Evolutionary conservation across 2,329 filamentous ascomycete species (phyloP).

Genomic region (Berkeleyomyces rouxiae): DNA sequence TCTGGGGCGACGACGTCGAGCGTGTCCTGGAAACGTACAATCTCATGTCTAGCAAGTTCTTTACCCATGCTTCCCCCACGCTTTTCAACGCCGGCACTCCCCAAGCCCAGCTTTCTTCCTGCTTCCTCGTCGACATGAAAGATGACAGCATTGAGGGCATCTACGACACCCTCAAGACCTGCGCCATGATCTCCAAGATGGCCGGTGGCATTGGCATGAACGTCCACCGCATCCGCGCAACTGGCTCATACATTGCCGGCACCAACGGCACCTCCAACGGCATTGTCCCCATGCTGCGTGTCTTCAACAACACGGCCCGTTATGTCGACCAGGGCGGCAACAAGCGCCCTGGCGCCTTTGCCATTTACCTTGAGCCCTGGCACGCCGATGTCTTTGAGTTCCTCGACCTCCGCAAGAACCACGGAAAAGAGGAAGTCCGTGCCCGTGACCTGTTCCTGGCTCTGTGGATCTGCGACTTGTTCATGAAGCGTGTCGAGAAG

Average conservation of each 20-base stretch:
- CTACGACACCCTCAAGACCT: slow-evolving; percentile 97
- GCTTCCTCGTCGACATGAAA: slow-evolving; percentile 99
- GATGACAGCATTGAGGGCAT: slow-evolving; percentile 98
- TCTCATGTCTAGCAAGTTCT: slow-evolving; percentile 96
- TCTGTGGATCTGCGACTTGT: slow-evolving; percentile 95
- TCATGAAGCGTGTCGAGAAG: slow-evolving; percentile 98
- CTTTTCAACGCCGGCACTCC: slow-evolving; percentile 97
- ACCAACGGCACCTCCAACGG: slow-evolving; percentile 98
- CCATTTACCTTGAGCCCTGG: slow-evolving; percentile 98
- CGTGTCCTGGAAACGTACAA: slow-evolving; percentile 95
- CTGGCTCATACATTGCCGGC: slow-evolving; percentile 92
- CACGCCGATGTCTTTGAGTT: slow-evolving; percentile 96
- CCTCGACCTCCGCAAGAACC: slow-evolving; percentile 95
- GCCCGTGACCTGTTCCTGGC: slow-evolving; percentile 96
- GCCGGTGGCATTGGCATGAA: slow-evolving; percentile 96
- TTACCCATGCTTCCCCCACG: slow-evolving; percentile 94
- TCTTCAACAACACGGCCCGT: slow-evolving; percentile 97
- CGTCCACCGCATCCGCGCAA: slow-evolving; percentile 89
- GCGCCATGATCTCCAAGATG: slow-evolving; percentile 99
- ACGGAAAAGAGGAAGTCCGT: slow-evolving; percentile 95
- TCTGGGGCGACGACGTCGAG: slow-evolving; percentile 90
- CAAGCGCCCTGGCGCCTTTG: slow-evolving; percentile 96
- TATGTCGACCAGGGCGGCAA: slow-evolving; percentile 99
- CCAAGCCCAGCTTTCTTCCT: slow-evolving; percentile 85
- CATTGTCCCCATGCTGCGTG: slow-evolving; percentile 91